Base-by-base conservation (phyloP, 345 rosid species). In the Corchorus capsularis region DNA sequence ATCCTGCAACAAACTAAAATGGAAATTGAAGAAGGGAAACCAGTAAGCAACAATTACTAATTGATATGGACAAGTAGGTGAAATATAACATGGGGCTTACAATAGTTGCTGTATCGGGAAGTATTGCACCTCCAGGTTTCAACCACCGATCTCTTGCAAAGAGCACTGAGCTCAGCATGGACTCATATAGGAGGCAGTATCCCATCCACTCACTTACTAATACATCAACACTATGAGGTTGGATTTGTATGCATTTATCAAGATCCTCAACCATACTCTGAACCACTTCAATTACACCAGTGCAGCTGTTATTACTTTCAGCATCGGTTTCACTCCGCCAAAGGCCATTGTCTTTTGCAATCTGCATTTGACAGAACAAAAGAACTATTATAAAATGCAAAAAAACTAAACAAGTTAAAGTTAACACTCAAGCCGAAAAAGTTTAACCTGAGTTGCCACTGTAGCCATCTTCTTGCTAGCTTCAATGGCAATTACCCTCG, bases 131-230 rank as follows among this genome's bases (percentile, higher is more conserved):
- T 73, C 99, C 97, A 73, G 98, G 99, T 70, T 93, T 96, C 85
- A 96, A 85, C 99, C 99, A 96, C 63, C 78, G 86, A 80, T 96
- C 99, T 82, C 99, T 89, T 68, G 98, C 99, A 84, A 78, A 87
- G 63, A 96, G 97, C 78, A 96, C 96, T 37, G 99, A 96, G 79
- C 82, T 87, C 47, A 96, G 94, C 98, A 96, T 96, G 73, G 99
- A 80, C 88, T 96, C 99, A 2, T 92, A 93, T 6, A 96, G 87
- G 67, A 96, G 80, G 88, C 99, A 93, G 77, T 96, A 96, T 76
- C 99, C 98, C 99, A 96, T 96, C 99, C 99, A 96, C 82, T 96
- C 99, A 72, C 98, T 96, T 77, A 93, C 83, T 76, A 93, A 79
- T 63, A 93, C 85, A 83, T 96, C 99, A 68, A 88, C 80, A 74